A percentile compares a stretch with the other conserved stretches of the same genome.
phyloP scores from a whole-genome alignment of 2,329 filamentous ascomycete species.

The Xylariaceae sp. region DNA sequence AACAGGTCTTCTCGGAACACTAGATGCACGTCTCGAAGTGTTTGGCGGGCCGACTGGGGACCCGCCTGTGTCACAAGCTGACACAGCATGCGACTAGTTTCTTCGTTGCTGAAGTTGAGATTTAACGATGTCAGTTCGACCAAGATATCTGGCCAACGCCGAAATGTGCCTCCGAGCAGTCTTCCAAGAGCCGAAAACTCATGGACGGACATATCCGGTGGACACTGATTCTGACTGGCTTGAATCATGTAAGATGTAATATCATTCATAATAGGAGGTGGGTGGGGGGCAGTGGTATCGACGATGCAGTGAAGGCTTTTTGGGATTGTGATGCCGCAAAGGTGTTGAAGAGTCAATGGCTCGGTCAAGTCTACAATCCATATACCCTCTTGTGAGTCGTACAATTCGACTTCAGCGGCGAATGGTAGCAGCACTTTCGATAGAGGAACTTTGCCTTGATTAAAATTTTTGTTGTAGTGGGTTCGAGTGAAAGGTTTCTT shows the following conservation, averaged over 20 bases:
- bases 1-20: neutral
- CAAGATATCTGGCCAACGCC: slow-evolving; percentile 26
- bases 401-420: slow-evolving; percentile 24
- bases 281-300: slow-evolving; percentile 5
- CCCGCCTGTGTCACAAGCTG: neutral
- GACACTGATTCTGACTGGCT: slow-evolving; percentile 45
- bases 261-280: slow-evolving; percentile 28
- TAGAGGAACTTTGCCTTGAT: slow-evolving; percentile 22
- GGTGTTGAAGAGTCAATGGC: slow-evolving; percentile 26
- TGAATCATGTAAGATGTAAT: slow-evolving; percentile 53
- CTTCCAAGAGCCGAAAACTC: slow-evolving; percentile 51
- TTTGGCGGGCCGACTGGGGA: neutral
- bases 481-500: slow-evolving; percentile 28
- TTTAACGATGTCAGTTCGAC: neutral
- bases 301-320: slow-evolving; percentile 10
- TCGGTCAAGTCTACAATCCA: slow-evolving; percentile 21
- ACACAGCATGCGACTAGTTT: neutral
- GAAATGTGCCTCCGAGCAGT: slow-evolving; percentile 38
- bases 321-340: slow-evolving; percentile 16
- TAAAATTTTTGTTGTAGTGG: slow-evolving; percentile 27
- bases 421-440: slow-evolving; percentile 22
- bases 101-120: neutral
- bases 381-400: slow-evolving; percentile 18
- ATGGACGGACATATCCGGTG: slow-evolving; percentile 40
- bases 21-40: neutral